These are phyloP conservation scores for Thuja plicata DNA, from an alignment of 83 land plant genomes.

Conservation along the genomic window DNA sequence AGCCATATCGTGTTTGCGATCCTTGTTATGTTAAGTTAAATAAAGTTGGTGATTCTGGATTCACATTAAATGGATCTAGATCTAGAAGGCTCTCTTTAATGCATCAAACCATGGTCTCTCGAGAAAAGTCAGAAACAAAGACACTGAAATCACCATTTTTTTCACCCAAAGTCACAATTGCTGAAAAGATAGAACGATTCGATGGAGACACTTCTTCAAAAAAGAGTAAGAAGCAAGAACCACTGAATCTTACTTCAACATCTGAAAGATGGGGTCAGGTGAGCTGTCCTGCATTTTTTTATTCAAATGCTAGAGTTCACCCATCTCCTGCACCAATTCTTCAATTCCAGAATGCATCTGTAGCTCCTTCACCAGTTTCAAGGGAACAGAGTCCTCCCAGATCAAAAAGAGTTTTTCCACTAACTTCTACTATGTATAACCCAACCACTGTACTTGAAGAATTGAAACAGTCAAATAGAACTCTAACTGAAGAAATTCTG, in stretches of 20 bases:
- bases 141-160: conserved; percentile 9
- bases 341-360: conserved; percentile 13
- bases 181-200: conserved; percentile 13
- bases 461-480: conserved; percentile 16
- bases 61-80: conserved; percentile 6
- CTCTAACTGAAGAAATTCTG: conserved; percentile 21
- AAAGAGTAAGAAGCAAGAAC: conserved; percentile 7
- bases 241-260: not conserved
- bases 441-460: conserved; percentile 17
- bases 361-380: conserved; percentile 18
- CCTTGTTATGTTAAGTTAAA: conserved; percentile 23
- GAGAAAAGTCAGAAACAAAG: conserved; percentile 19
- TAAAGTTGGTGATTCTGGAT: conserved; percentile 19
- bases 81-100: conserved; percentile 8
- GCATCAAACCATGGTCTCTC: conserved; percentile 11
- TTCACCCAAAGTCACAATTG: conserved; percentile 2
- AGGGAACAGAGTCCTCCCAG: conserved; percentile 33
- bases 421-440: conserved; percentile 13
- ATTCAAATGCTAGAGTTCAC: conserved; percentile 18
- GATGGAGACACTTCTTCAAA: conserved; percentile 10
- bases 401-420: conserved; percentile 16
- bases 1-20: conserved; percentile 31
- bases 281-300: conserved; percentile 22
- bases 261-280: conserved; percentile 23
- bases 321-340: conserved; percentile 21